Evolutionary conservation across 2,329 filamentous ascomycete genomes (phyloP).

Genomic region (Diaporthe longicolla): DNA sequence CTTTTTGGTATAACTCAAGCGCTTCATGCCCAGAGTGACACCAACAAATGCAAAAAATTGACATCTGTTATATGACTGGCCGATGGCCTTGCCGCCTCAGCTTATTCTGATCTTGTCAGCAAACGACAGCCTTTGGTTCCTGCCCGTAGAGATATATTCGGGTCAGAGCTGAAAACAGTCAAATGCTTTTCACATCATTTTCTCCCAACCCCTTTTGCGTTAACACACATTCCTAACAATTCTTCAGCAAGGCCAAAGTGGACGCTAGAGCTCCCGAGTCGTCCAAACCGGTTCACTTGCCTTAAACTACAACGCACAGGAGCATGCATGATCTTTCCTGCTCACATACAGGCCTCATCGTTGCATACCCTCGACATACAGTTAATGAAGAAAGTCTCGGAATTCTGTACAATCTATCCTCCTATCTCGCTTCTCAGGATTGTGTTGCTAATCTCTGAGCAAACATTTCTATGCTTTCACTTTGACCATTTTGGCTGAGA

Average conservation of each 20-base stretch:
- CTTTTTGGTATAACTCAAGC: not conserved
- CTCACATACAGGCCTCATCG: not conserved
- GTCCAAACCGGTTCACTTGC: not conserved
- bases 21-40: not conserved
- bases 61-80: constrained; percentile 8
- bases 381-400: not conserved
- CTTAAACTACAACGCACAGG: not conserved
- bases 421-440: not conserved
- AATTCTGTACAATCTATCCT: constrained; percentile 26
- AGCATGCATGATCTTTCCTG: not conserved
- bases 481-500: not conserved
- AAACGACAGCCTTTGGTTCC: not conserved
- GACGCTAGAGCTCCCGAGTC: not conserved
- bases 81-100: not conserved
- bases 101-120: not conserved
- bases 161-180: not conserved
- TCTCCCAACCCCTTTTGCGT: not conserved
- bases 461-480: constrained; percentile 17
- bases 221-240: not conserved
- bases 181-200: too few species aligned
- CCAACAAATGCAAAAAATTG: not conserved
- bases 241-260: not conserved
- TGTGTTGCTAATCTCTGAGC: not conserved
- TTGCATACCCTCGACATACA: not conserved
- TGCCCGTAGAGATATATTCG: not conserved